phyloP scores from a whole-genome alignment of 768 basidiomycete genomes.

The Boletus pseudo-olivaceus region DNA sequence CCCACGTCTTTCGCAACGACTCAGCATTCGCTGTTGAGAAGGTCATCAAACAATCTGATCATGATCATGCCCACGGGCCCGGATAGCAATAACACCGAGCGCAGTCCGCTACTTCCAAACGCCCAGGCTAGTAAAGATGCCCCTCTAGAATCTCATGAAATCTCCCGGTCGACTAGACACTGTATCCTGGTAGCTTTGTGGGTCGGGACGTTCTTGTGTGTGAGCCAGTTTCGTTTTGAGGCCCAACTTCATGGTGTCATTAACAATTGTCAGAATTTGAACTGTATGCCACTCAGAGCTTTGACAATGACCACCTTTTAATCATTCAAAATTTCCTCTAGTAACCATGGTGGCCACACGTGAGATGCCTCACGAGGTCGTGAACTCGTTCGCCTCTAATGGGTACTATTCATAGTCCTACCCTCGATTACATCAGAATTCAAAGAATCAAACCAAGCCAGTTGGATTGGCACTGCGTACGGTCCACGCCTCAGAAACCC shows the following conservation, averaged over 20 bases:
- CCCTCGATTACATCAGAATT: conserved; percentile 24
- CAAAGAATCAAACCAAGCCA: conserved; percentile 26
- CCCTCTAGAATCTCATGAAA: conserved; percentile 49
- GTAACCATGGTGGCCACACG: conserved; percentile 27
- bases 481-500: neutral
- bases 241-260: neutral
- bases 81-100: conserved; percentile 17
- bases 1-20: neutral
- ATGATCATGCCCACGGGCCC: neutral
- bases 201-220: conserved; percentile 67
- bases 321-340: neutral
- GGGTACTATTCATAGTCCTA: neutral
- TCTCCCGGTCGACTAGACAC: conserved; percentile 52
- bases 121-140: neutral
- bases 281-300: conserved; percentile 6
- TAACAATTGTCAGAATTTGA: conserved; percentile 4
- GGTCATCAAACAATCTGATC: too few species aligned
- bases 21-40: neutral
- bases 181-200: conserved; percentile 68
- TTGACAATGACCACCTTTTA: neutral
- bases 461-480: conserved; percentile 27
- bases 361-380: neutral
- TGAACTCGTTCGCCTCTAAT: neutral
- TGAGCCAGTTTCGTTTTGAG: conserved; percentile 33
- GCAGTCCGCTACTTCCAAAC: conserved; percentile 25